Evolutionary conservation across 2,329 filamentous ascomycete genomes (phyloP), one percentile per base, ranked within the genome.

Genomic region (Hypoxylon sp.): DNA sequence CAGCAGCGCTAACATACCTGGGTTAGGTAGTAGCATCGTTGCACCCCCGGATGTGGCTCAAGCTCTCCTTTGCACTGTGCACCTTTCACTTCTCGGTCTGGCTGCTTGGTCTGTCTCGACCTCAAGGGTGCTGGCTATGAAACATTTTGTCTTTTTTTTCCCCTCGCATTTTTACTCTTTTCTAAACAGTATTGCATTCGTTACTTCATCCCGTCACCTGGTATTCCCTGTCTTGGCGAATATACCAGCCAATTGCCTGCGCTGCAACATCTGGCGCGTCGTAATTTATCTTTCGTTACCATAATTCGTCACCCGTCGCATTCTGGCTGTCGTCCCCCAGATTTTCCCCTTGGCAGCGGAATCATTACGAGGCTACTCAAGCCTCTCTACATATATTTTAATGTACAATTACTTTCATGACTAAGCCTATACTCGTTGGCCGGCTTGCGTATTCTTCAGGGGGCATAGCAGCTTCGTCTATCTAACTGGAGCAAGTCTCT

Each of bases 41-140:
- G 20, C 17, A 48, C 49, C 62, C 62, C 56, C 62, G 56, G 30
- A 44, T 68, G 63, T 68, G 65, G 65, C 65, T 68, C 44, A 64
- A 68, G 59, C 65, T 68, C 39, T 49, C 28, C 30, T 55, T n/a
- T n/a, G n/a, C n/a, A n/a, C n/a, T n/a, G n/a, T 41, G 15, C 11
- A 48, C 41, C 34, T 28, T 37, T 13, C 13, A 48, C 56, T 52
- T 53, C 37, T 41, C 43, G 41, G 30, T 26, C 24, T 26, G 24
- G n/a, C n/a, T n/a, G n/a, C n/a, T n/a, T 26, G 24, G 24, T 13
- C 50, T 28, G 62, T 64, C 59, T 68, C 65, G 62, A 56, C 49
- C 43, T 61, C 54, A 49, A 68, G 26, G 32, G 10, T 30, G 11
- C 41, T 8, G 19, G 19, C 54, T 48, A 51, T 63, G 62, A 64